Evolutionary conservation across 176 grass and related monocot species (phyloP).

Genomic region (Carex scoparia): DNA sequence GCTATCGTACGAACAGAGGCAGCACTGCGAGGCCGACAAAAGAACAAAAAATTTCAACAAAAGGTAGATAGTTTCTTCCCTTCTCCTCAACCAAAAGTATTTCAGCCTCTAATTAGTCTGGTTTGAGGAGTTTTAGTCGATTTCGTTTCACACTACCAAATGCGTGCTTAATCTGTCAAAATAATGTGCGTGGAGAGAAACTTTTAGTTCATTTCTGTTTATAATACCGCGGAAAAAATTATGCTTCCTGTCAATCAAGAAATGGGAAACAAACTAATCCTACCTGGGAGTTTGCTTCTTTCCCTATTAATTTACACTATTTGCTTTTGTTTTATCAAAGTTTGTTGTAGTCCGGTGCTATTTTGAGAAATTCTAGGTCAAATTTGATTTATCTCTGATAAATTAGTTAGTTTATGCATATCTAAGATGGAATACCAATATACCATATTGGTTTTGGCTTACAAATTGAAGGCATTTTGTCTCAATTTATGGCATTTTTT

Average conservation of each 20-base stretch:
- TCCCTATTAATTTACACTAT: not conserved
- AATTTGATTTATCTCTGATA: not conserved
- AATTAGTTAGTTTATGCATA: not conserved
- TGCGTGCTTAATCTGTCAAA: not conserved
- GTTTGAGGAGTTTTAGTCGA: not conserved
- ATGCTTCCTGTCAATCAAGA: not conserved
- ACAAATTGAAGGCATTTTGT: not conserved
- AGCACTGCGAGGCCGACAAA: not conserved
- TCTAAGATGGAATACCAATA: not conserved
- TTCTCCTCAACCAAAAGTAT: not conserved
- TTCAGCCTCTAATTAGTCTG: not conserved
- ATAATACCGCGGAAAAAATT: not conserved
- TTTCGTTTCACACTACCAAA: not conserved
- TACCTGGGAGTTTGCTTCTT: not conserved
- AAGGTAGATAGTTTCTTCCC: not conserved
- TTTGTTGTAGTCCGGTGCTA: not conserved
- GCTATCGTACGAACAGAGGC: not conserved
- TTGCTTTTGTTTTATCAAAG: not conserved
- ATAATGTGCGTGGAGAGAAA: not conserved
- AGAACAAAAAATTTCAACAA: not conserved
- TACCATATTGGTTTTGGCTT: not conserved
- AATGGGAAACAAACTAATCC: not conserved
- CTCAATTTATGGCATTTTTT: not conserved
- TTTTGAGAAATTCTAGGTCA: not conserved
- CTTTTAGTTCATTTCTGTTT: not conserved